Evolutionary conservation across 176 grass and related monocot species (phyloP).

Genomic region (Panicum miliaceum): DNA sequence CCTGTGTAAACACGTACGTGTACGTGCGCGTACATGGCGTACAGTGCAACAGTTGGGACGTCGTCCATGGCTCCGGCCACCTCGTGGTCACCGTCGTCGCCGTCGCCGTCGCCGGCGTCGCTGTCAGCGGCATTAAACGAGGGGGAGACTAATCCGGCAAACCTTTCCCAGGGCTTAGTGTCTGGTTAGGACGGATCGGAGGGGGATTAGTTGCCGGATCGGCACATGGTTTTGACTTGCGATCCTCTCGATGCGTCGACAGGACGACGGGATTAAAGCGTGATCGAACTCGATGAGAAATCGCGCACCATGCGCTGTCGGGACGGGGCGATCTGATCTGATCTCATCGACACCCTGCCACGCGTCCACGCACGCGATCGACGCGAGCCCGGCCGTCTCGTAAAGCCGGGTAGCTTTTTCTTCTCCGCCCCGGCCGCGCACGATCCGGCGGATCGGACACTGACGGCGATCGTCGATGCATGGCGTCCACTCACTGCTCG

Average conservation of each 20-base stretch:
- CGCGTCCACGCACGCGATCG: not conserved
- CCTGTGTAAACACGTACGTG: not conserved
- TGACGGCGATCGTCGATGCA: not conserved
- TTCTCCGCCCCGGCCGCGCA: not conserved
- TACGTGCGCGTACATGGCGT: not conserved
- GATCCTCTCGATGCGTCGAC: not conserved
- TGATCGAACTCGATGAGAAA: not conserved
- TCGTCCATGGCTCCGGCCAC: not conserved
- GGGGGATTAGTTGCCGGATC: not conserved
- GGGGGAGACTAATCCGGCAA: not conserved
- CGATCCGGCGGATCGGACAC: constrained; percentile 34
- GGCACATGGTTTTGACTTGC: constrained; percentile 26
- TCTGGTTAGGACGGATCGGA: not conserved
- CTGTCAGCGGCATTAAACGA: not conserved
- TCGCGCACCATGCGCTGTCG: constrained; percentile 28
- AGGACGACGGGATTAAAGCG: constrained; percentile 7
- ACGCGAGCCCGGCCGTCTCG: no score
- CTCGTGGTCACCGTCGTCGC: not conserved
- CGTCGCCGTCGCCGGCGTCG: not conserved
- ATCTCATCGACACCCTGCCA: not conserved
- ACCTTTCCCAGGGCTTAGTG: not conserved
- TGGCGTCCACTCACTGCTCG: not conserved
- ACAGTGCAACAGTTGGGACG: not conserved
- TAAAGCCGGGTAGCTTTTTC: not conserved
- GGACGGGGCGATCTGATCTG: not conserved